A percentile compares a stretch with the other conserved stretches of the same genome.
Evolutionary conservation across 163 green algal genomes (phyloP).

Genomic region (Chloromonas sp.): DNA sequence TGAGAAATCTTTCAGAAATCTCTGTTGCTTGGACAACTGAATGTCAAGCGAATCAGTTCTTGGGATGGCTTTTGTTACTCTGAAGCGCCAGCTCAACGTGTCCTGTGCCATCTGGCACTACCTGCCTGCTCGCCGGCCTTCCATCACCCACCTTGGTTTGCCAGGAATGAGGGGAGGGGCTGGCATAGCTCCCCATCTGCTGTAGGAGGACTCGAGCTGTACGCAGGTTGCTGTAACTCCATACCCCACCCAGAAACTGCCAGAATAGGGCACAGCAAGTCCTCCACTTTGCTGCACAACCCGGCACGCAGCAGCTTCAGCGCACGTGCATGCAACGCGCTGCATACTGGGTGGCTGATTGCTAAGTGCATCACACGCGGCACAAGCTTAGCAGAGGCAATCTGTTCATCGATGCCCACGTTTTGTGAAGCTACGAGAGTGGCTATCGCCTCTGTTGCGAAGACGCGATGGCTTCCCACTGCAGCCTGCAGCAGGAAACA

Average conservation of each 20-base stretch:
- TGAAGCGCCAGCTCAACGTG: too few relatives aligned
- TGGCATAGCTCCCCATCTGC: neutral
- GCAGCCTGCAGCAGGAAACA: constrained; percentile 8
- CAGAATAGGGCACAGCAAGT: constrained; percentile 24
- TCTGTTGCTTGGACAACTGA: too few relatives aligned
- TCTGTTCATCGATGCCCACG: constrained; percentile 16
- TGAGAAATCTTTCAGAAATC: too few relatives aligned
- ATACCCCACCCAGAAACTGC: constrained; percentile 14
- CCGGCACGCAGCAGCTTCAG: constrained; percentile 27
- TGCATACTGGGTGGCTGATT: constrained; percentile 28
- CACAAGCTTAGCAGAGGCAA: constrained; percentile 26
- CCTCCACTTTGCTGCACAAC: constrained; percentile 18
- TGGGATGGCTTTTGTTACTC: too few relatives aligned
- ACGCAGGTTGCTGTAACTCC: constrained; percentile 5
- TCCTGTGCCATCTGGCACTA: too few relatives aligned
- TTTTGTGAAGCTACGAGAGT: constrained; percentile 19
- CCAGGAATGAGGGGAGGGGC: neutral
- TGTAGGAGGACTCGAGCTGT: neutral
- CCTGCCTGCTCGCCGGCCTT: too few relatives aligned
- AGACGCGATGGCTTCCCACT: constrained; percentile 35
- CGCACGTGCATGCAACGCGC: constrained; percentile 25
- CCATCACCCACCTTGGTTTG: neutral
- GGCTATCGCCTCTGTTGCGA: constrained; percentile 25
- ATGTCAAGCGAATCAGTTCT: too few relatives aligned
- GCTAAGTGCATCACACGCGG: constrained; percentile 16